Evolutionary conservation across 1,284 basidiomycete genomes (phyloP).

Genomic region (Puccinia polysora): DNA sequence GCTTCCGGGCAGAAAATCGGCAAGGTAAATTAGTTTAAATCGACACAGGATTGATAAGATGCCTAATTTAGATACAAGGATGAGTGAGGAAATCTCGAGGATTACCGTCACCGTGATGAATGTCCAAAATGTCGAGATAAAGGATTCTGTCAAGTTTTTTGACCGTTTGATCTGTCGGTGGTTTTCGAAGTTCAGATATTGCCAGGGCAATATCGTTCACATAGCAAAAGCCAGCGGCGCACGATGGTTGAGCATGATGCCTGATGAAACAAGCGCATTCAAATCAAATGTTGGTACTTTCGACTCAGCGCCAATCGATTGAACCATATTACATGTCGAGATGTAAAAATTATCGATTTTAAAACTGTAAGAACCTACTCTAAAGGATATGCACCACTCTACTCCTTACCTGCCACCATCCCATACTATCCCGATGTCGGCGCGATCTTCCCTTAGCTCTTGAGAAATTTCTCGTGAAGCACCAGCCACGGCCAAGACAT

Average conservation of each 20-base stretch:
- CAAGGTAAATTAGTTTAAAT: slow-evolving; percentile 20
- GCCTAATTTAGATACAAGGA: too few relatives aligned
- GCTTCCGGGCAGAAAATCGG: too few relatives aligned
- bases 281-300: neutral
- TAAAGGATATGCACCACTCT: neutral
- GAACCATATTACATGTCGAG: neutral
- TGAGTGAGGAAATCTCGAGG: slow-evolving; percentile 55
- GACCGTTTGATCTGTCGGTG: slow-evolving; percentile 12
- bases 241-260: slow-evolving; percentile 69
- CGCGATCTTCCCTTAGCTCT: slow-evolving; percentile 59
- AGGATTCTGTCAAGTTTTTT: slow-evolving; percentile 64
- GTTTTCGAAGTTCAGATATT: slow-evolving; percentile 55
- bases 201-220: slow-evolving; percentile 82
- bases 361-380: too few relatives aligned
- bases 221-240: slow-evolving; percentile 86
- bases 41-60: slow-evolving; percentile 23
- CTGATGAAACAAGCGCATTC: slow-evolving; percentile 54
- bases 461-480: slow-evolving; percentile 69
- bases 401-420: slow-evolving; percentile 63
- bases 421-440: slow-evolving; percentile 72
- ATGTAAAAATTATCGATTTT: too few relatives aligned
- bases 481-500: slow-evolving; percentile 69
- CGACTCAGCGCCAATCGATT: neutral
- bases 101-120: slow-evolving; percentile 86
- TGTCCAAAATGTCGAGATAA: slow-evolving; percentile 78